phyloP scores from a whole-genome alignment of 345 rosid genomes.

The Pugionium cornutum region DNA sequence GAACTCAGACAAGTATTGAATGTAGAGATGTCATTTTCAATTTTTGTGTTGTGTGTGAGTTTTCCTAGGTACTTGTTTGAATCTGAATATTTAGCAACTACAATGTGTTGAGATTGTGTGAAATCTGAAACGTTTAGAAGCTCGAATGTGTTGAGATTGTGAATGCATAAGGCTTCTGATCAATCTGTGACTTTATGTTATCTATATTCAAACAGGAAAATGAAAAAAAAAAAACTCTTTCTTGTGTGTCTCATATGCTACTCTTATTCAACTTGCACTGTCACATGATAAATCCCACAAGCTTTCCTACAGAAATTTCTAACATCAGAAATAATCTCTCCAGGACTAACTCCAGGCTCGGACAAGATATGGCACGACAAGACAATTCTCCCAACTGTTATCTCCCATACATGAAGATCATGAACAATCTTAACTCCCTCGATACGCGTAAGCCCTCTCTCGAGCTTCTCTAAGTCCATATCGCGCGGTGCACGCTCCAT shows the following conservation, averaged over 20 bases:
- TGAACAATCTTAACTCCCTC: slow-evolving; percentile 56
- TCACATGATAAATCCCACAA: slow-evolving; percentile 64
- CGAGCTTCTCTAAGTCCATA: slow-evolving; percentile 48
- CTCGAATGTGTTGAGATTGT: too few species aligned
- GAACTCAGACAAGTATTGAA: too few species aligned
- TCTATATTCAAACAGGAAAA: background rate
- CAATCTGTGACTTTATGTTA: background rate
- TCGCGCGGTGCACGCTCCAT: slow-evolving; percentile 74
- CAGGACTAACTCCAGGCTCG: slow-evolving; percentile 51
- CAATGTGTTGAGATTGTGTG: too few species aligned
- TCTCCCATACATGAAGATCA: slow-evolving; percentile 84
- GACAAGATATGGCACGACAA: slow-evolving; percentile 69
- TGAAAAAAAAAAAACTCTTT: background rate
- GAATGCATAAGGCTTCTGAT: too few species aligned
- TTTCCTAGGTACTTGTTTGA: too few species aligned
- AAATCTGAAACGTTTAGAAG: too few species aligned
- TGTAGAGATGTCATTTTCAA: too few species aligned
- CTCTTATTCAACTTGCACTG: slow-evolving; percentile 66
- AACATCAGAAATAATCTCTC: slow-evolving; percentile 49
- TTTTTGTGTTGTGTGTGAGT: too few species aligned
- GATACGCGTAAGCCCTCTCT: slow-evolving; percentile 50
- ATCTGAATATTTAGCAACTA: too few species aligned
- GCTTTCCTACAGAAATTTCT: slow-evolving; percentile 56
- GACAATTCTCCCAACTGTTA: slow-evolving; percentile 64
- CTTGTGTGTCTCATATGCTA: slow-evolving; percentile 6